These are phyloP conservation scores for Blastobotrys apis DNA, from an alignment of 1,139 yeast species.

Conservation along the genomic window DNA sequence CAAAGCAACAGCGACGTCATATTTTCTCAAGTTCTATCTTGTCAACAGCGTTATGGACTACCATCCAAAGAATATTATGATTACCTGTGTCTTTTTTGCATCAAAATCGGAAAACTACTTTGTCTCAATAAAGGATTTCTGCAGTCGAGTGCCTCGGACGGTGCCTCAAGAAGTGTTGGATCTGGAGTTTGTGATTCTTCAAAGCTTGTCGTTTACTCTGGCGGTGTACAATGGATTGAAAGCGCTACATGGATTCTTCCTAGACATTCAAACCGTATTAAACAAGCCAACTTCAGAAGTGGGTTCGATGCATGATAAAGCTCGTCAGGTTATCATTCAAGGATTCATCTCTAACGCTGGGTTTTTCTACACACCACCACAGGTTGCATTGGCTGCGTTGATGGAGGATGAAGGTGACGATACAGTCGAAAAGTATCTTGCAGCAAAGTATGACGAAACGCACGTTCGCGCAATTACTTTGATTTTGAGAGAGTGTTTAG, in stretches of 20 bases:
- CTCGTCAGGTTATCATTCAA: slow-evolving; percentile 60
- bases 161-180: slow-evolving; percentile 62
- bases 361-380: slow-evolving; percentile 87
- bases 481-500: slow-evolving; percentile 25
- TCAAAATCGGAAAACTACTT: slow-evolving; percentile 91
- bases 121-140: slow-evolving; percentile 78
- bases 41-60: slow-evolving; percentile 76
- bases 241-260: slow-evolving; percentile 86
- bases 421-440: slow-evolving; percentile 62
- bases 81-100: slow-evolving; percentile 82
- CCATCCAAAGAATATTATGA: slow-evolving; percentile 78
- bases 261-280: slow-evolving; percentile 71
- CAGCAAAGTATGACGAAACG: slow-evolving; percentile 35
- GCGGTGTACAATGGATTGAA: slow-evolving; percentile 83
- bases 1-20: slow-evolving; percentile 79
- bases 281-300: slow-evolving; percentile 22
- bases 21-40: slow-evolving; percentile 75
- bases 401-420: slow-evolving; percentile 51
- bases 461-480: slow-evolving; percentile 18
- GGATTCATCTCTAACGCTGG: slow-evolving; percentile 69
- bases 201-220: slow-evolving; percentile 71
- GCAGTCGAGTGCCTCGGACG: slow-evolving; percentile 61
- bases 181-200: slow-evolving; percentile 72
- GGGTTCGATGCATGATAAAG: slow-evolving; percentile 53
- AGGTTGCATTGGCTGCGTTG: slow-evolving; percentile 84